Evolutionary conservation across 2,329 filamentous ascomycete species (phyloP), one percentile per base, ranked within the genome.

Genomic region (Diaporthe sp.): DNA sequence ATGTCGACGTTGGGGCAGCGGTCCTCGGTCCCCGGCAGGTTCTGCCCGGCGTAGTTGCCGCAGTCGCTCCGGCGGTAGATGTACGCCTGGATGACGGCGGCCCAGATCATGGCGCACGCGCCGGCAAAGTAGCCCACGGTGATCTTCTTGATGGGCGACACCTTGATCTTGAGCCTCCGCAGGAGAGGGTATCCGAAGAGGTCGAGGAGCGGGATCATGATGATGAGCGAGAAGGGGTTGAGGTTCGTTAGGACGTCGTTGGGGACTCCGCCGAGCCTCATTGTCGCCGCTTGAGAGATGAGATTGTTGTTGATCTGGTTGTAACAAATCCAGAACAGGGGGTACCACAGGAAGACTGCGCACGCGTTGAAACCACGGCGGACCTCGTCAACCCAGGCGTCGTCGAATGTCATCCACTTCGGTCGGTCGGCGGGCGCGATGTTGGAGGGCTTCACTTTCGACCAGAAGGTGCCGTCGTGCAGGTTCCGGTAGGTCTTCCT

Each of bases 171-270:
- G n/a, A 86, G 81, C 79, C 89, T 91, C 79, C 92, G 90, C 62
- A 95, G 88, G 31, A 88, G 80, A 0, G 94, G 94, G 82, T 95
- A 96, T 76, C 95, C 81, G 71, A 93, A 65, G 28, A 86, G 87
- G 81, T 96, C 93, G 80, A 91, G 90, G 74, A 95, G 85, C 0
- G 93, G 93, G 65, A 95, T 94, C 79, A 94, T 88, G 79, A 95
- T 92, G 79, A 96, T 90, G 75, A 95, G 89, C 13, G 92, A 88
- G 76, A 96, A 90, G 0, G 94, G 93, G 81, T 95, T 92, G 55
- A 95, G 88, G 84, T 95, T 95, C 78, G 90, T 89, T 78, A 96
- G 88, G 74, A 95, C 87, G 81, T 96, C 94, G 85, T 95, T 96
- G 77, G 94, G 94, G 4, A 95, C 88, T 19, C 93, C 93, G 78